These are phyloP conservation scores for Trichophyton mentagrophytes DNA, from an alignment of 2,329 filamentous ascomycete species.

Conservation along the genomic window DNA sequence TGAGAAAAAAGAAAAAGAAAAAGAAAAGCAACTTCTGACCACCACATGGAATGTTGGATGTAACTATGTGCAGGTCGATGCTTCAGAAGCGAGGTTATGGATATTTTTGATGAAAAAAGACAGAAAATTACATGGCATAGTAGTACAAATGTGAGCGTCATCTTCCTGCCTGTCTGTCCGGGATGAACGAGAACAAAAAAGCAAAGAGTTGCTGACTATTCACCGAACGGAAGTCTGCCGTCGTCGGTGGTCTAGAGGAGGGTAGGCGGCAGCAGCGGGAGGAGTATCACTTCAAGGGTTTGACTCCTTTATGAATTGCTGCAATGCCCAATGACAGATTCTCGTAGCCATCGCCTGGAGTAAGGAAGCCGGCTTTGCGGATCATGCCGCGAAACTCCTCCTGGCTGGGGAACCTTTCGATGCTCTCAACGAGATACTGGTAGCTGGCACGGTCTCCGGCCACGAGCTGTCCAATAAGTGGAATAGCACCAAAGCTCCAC, in stretches of 20 bases:
- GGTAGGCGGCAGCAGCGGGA: neutral
- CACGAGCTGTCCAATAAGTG: conserved; percentile 86
- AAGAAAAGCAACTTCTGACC: neutral
- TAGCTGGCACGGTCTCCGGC: conserved; percentile 91
- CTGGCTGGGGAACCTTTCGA: conserved; percentile 83
- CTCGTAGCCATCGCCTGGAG: conserved; percentile 74
- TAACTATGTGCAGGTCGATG: neutral
- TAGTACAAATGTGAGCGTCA: neutral
- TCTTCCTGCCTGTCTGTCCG: neutral
- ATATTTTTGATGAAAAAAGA: neutral
- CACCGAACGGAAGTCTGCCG: neutral
- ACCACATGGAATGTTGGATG: neutral
- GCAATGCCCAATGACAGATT: conserved; percentile 86
- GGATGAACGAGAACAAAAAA: neutral
- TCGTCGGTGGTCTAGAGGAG: neutral
- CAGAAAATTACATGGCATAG: conserved; percentile 1
- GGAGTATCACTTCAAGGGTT: conserved; percentile 39
- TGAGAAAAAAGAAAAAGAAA: neutral
- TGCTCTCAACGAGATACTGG: conserved; percentile 97
- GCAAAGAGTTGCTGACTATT: neutral
- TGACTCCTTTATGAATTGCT: conserved; percentile 92
- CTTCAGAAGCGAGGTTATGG: neutral
- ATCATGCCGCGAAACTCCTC: conserved; percentile 57
- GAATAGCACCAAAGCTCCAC: conserved; percentile 92
- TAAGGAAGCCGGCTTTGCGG: conserved; percentile 60